A percentile compares a stretch with the other conserved stretches of the same genome.
Evolutionary conservation across 78 protist species (phyloP).

Genomic region (Dictyostelium capitatum): DNA sequence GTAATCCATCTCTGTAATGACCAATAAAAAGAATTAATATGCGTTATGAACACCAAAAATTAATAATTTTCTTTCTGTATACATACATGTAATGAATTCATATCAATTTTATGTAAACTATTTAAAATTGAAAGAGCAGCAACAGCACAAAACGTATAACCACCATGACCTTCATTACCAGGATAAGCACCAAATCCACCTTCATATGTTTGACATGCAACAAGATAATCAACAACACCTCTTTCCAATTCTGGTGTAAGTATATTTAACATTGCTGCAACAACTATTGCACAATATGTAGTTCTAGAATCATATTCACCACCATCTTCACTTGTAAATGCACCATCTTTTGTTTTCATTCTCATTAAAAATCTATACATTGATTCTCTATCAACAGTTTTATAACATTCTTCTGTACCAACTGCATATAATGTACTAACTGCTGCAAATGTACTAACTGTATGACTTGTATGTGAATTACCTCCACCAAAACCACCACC

Average conservation of each 20-base stretch:
- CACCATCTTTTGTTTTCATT: conserved; percentile 71
- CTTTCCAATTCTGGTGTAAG: conserved; percentile 26
- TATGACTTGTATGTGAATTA: conserved; percentile 92
- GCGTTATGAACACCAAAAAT: not conserved
- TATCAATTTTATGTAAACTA: conserved; percentile 60
- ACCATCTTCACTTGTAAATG: conserved; percentile 92
- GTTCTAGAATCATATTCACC: conserved; percentile 93
- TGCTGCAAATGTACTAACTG: conserved; percentile 99
- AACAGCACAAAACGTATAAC: conserved; percentile 98
- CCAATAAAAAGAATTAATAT: not conserved
- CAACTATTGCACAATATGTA: conserved; percentile 90
- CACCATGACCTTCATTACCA: conserved; percentile 99
- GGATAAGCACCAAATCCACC: conserved; percentile 97
- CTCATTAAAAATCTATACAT: conserved; percentile 47
- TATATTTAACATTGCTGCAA: conserved; percentile 75
- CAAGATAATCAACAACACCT: conserved; percentile 85
- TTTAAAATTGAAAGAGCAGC: conserved; percentile 92
- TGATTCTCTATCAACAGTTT: conserved; percentile 74
- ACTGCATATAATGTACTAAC: conserved; percentile 75
- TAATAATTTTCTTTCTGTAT: not conserved
- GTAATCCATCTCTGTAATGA: conserved; percentile 88
- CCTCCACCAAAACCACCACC: conserved; percentile 90
- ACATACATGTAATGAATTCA: conserved; percentile 50
- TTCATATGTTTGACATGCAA: conserved; percentile 97
- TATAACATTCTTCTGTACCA: conserved; percentile 84